Percentiles rank a stretch among this genome's conserved stretches.
These are phyloP conservation scores for Metschnikowia rubicola DNA, from an alignment of 805 yeast species.

Conservation along the genomic window DNA sequence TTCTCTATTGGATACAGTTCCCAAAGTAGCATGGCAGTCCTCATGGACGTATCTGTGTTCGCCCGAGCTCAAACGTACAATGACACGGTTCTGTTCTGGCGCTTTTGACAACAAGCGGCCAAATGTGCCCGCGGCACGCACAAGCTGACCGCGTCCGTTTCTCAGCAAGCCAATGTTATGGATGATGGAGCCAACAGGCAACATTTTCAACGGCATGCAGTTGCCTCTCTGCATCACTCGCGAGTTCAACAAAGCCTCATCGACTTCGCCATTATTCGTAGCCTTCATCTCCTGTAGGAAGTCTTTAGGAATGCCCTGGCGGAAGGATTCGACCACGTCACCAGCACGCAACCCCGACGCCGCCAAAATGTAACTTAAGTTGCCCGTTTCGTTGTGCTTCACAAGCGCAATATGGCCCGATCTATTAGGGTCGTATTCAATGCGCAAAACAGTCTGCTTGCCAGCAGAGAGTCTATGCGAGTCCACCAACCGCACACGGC, in stretches of 20 bases:
- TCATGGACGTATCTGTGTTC: slow-evolving; percentile 87
- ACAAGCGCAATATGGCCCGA: slow-evolving; percentile 88
- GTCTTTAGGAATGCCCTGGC: slow-evolving; percentile 79
- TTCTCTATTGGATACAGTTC: slow-evolving; percentile 87
- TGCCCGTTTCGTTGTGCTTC: slow-evolving; percentile 57
- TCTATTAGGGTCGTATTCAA: slow-evolving; percentile 95
- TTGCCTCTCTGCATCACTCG: slow-evolving; percentile 90
- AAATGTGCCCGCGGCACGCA: slow-evolving; percentile 92
- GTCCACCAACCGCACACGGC: slow-evolving; percentile 82
- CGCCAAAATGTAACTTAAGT: slow-evolving; percentile 79
- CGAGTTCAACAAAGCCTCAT: slow-evolving; percentile 85
- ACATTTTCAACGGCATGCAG: slow-evolving; percentile 87
- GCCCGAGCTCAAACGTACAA: slow-evolving; percentile 82
- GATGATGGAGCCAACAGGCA: slow-evolving; percentile 90
- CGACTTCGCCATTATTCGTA: slow-evolving; percentile 71
- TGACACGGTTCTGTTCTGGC: slow-evolving; percentile 65
- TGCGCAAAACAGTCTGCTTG: slow-evolving; percentile 73
- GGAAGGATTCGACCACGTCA: slow-evolving; percentile 83
- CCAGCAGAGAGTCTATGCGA: slow-evolving; percentile 66
- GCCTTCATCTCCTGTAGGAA: slow-evolving; percentile 67
- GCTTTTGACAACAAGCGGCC: slow-evolving; percentile 82
- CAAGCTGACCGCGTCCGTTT: slow-evolving; percentile 78
- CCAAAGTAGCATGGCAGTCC: slow-evolving; percentile 90
- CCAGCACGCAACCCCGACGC: slow-evolving; percentile 92
- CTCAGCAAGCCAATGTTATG: slow-evolving; percentile 79